Conservation (phyloP, 2,329 filamentous ascomycete species). For the Fonsecaea monophora region DNA sequence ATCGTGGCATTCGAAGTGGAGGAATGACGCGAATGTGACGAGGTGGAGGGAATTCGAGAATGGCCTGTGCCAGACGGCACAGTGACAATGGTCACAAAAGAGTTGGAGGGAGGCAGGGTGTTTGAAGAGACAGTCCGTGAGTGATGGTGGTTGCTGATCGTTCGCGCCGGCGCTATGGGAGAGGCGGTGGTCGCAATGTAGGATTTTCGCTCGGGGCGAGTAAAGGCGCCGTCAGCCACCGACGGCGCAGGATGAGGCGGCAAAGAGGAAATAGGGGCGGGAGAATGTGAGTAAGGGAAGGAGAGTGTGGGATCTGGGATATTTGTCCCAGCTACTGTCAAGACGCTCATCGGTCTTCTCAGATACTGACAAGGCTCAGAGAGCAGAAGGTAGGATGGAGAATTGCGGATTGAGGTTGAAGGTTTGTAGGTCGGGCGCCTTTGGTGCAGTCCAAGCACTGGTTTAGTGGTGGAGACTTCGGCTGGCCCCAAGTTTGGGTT, state of each 20-base stretch:
- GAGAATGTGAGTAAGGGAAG: constrained; percentile 29
- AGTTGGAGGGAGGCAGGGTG: constrained; percentile 23
- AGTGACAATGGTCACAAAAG: constrained; percentile 22
- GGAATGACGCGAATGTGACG: constrained; percentile 36
- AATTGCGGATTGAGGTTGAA: constrained; percentile 6
- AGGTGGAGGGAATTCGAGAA: constrained; percentile 27
- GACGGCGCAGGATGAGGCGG: constrained; percentile 28
- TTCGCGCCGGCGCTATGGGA: constrained; percentile 24
- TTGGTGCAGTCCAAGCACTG: constrained; percentile 3
- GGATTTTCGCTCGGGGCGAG: constrained; percentile 31
- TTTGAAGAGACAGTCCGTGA: constrained; percentile 35
- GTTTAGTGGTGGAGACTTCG: constrained; percentile 4
- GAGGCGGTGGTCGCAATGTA: constrained; percentile 25
- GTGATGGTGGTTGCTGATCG: constrained; percentile 36
- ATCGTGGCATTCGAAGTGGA: constrained; percentile 34
- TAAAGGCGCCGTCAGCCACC: constrained; percentile 31
- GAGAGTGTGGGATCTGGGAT: constrained; percentile 37
- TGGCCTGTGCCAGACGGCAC: constrained; percentile 17
- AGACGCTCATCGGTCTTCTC: constrained; percentile 36
- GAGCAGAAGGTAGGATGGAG: neutral
- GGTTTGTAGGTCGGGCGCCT: constrained; percentile 7
- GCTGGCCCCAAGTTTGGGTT: constrained; percentile 5
- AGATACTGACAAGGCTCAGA: neutral
- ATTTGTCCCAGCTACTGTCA: constrained; percentile 39
- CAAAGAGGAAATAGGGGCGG: constrained; percentile 24